Evolutionary conservation across 352 stramenopile species (phyloP).

Genomic region (Phytophthora capsici): DNA sequence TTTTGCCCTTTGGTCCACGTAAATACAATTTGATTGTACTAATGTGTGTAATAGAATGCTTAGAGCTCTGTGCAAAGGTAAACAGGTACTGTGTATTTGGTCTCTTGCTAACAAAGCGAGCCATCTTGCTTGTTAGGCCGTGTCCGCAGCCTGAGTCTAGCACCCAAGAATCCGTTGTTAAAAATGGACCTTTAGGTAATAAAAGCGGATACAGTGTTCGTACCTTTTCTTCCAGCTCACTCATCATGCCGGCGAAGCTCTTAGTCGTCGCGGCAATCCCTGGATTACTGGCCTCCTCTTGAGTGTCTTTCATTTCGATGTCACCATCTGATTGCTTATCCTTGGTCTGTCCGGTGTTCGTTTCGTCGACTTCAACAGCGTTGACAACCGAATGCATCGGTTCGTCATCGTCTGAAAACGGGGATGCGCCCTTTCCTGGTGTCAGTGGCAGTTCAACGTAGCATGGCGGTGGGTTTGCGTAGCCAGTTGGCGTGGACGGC

Average conservation of each 20-base stretch:
- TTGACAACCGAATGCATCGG: constrained; percentile 1
- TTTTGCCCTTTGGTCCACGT: no score
- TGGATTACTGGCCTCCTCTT: not conserved
- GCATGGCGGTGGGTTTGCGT: no score
- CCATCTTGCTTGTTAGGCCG: constrained; percentile 11
- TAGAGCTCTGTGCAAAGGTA: constrained; percentile 22
- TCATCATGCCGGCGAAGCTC: not conserved
- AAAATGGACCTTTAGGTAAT: not conserved
- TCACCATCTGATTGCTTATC: not conserved
- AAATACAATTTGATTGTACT: constrained; percentile 1
- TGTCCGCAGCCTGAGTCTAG: constrained; percentile 12
- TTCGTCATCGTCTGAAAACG: constrained; percentile 1
- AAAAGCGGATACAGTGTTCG: not conserved
- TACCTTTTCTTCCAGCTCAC: constrained; percentile 8
- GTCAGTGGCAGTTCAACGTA: not conserved
- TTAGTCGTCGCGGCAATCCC: not conserved
- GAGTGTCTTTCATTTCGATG: not conserved
- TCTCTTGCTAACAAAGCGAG: not conserved
- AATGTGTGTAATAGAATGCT: no score
- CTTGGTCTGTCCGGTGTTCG: not conserved
- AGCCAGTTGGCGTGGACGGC: no score
- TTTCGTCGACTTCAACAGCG: not conserved
- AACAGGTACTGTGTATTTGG: constrained; percentile 5
- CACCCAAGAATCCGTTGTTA: constrained; percentile 11
- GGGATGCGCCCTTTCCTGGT: not conserved